Evolutionary conservation across 1,139 yeast genomes (phyloP).

Genomic region (Starmera stellimalicola): DNA sequence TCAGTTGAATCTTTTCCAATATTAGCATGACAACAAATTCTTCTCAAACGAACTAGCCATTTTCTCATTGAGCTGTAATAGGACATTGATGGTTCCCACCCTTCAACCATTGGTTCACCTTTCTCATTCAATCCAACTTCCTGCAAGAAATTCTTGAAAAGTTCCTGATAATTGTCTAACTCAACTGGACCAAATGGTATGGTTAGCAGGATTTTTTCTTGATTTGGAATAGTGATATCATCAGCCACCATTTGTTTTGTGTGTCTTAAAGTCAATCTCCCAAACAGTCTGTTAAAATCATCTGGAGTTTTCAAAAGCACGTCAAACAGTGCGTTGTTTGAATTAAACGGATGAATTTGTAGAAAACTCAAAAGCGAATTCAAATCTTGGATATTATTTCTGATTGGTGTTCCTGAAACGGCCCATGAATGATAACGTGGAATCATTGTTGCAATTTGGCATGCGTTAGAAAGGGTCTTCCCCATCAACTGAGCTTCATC

Average conservation of each 20-base stretch:
- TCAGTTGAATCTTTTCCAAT: conserved; percentile 7
- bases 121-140: conserved; percentile 50
- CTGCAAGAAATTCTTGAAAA: conserved; percentile 47
- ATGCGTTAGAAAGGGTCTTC: conserved; percentile 62
- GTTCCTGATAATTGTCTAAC: conserved; percentile 66
- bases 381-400: conserved; percentile 54
- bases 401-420: conserved; percentile 90
- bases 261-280: conserved; percentile 56
- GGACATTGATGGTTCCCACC: conserved; percentile 40
- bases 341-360: conserved; percentile 53
- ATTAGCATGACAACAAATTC: conserved; percentile 62
- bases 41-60: conserved; percentile 65
- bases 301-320: conserved; percentile 19
- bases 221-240: conserved; percentile 73
- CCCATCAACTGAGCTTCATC: conserved; percentile 96
- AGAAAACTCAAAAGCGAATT: conserved; percentile 63
- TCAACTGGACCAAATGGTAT: conserved; percentile 76
- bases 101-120: conserved; percentile 44
- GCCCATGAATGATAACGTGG: conserved; percentile 94
- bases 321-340: conserved; percentile 24
- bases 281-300: conserved; percentile 41
- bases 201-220: conserved; percentile 55
- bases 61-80: conserved; percentile 39
- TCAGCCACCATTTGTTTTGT: conserved; percentile 74
- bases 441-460: conserved; percentile 67